phyloP scores from a whole-genome alignment of 2,329 filamentous ascomycete species.

The Exophiala sp. region DNA sequence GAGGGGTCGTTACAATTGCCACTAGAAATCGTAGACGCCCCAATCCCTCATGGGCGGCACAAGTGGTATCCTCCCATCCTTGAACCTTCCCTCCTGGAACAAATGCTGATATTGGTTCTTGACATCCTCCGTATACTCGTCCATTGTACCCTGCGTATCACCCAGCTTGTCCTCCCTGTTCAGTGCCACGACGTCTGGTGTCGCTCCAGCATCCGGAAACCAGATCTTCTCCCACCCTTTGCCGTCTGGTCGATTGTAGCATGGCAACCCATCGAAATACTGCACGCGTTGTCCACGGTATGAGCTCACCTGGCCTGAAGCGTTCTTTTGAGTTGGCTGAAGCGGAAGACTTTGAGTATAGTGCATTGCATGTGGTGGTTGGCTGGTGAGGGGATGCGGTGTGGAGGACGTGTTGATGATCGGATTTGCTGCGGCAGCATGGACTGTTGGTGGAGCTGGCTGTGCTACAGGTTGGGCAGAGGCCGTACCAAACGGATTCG shows the following conservation, averaged over 20 bases:
- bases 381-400: constrained; percentile 23
- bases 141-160: constrained; percentile 31
- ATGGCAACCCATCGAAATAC: constrained; percentile 48
- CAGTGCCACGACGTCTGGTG: constrained; percentile 39
- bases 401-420: constrained; percentile 20
- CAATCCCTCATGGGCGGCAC: constrained; percentile 75
- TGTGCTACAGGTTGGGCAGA: constrained; percentile 29
- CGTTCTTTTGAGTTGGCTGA: constrained; percentile 33
- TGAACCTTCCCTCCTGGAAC: constrained; percentile 63
- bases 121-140: constrained; percentile 59
- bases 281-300: constrained; percentile 64
- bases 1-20: too few species aligned
- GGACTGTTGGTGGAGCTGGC: constrained; percentile 4
- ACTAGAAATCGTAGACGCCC: constrained; percentile 67
- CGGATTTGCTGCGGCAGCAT: constrained; percentile 1
- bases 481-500: constrained; percentile 21
- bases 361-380: constrained; percentile 20
- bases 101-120: constrained; percentile 64
- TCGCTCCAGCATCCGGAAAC: constrained; percentile 66
- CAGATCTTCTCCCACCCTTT: constrained; percentile 64
- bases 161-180: constrained; percentile 51
- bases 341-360: constrained; percentile 33
- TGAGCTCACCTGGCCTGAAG: constrained; percentile 42
- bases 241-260: constrained; percentile 51
- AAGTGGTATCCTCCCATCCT: constrained; percentile 66